Evolutionary conservation across 2,329 filamentous ascomycete genomes (phyloP).

Genomic region (Endocalyx cinctus): DNA sequence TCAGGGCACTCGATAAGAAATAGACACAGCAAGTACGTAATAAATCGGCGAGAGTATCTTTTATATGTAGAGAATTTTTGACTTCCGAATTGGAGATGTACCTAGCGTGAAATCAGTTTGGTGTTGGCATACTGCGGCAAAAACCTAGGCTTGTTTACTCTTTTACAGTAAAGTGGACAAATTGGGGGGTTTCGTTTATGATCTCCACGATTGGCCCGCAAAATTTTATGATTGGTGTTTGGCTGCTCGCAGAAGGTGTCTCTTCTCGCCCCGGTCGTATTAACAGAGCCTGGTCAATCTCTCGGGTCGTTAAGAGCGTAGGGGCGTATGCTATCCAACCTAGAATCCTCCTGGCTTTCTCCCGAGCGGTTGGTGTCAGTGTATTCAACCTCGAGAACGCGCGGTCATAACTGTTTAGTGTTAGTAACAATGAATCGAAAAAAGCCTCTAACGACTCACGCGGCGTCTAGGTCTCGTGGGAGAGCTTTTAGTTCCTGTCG

Average conservation of each 20-base stretch:
- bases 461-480: conserved; percentile 23
- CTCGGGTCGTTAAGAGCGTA: conserved; percentile 10
- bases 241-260: conserved; percentile 1
- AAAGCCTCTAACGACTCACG: conserved; percentile 16
- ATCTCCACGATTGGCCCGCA: conserved; percentile 29
- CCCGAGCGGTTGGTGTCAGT: neutral
- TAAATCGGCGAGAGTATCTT: no score
- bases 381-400: conserved; percentile 7
- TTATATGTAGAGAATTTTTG: no score
- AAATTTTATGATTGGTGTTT: conserved; percentile 11
- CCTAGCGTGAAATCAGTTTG: no score
- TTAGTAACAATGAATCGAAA: neutral
- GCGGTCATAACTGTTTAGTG: conserved; percentile 1
- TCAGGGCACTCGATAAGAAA: no score
- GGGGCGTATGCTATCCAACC: conserved; percentile 17
- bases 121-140: no score
- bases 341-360: conserved; percentile 11
- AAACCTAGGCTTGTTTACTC: conserved; percentile 14
- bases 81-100: no score
- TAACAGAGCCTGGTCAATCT: conserved; percentile 13
- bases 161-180: conserved; percentile 30
- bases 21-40: no score
- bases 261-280: conserved; percentile 1
- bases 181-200: conserved; percentile 20
- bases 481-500: conserved; percentile 19